phyloP scores from a whole-genome alignment of 2,329 filamentous ascomycete genomes.

The Ascomycota sp. region DNA sequence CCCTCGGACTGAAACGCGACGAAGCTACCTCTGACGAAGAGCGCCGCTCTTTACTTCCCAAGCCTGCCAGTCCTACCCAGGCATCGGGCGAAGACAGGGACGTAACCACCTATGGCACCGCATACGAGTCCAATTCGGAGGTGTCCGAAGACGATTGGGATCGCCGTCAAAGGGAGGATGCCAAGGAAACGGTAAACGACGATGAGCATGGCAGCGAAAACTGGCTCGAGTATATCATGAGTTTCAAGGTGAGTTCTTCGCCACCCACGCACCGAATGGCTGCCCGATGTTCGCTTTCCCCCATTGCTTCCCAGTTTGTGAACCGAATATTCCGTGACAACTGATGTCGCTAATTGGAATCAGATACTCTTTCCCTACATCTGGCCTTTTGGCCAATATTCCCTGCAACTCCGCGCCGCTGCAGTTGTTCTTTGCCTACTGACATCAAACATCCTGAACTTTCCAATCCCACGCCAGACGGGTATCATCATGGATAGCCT shows the following conservation, averaged over 20 bases:
- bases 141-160: constrained; percentile 32
- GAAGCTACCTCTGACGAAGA: constrained; percentile 28
- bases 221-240: constrained; percentile 58
- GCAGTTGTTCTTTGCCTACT: constrained; percentile 49
- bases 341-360: not conserved
- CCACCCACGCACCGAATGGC: too few relatives aligned
- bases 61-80: constrained; percentile 4
- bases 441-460: constrained; percentile 49
- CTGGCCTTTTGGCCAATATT: constrained; percentile 48
- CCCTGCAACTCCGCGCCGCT: constrained; percentile 46
- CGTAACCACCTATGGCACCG: constrained; percentile 20
- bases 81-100: constrained; percentile 6
- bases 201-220: constrained; percentile 56
- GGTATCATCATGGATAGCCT: constrained; percentile 60
- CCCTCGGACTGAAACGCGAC: constrained; percentile 8
- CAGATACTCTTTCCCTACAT: constrained; percentile 60
- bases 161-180: constrained; percentile 28
- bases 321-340: not conserved
- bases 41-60: constrained; percentile 32
- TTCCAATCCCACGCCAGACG: constrained; percentile 63
- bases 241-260: constrained; percentile 33
- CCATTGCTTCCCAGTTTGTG: not conserved
- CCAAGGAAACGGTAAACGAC: constrained; percentile 42
- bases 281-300: not conserved
- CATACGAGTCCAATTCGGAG: constrained; percentile 16